phyloP scores from a whole-genome alignment of 176 grass and related monocot species.

The Triticum monococcum region DNA sequence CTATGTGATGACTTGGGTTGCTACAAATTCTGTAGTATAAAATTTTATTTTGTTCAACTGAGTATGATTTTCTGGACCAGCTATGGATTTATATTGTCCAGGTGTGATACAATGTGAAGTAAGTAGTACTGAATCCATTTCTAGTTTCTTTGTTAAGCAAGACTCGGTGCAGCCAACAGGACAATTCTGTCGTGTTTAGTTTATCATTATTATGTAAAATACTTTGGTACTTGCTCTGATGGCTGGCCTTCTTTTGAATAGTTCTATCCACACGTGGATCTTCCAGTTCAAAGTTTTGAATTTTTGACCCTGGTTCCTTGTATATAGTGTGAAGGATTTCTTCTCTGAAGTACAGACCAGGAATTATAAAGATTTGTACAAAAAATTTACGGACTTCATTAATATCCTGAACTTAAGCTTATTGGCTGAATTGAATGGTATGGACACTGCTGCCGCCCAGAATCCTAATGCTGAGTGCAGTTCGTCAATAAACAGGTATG shows the following conservation, averaged over 20 bases:
- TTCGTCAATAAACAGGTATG: constrained; percentile 52
- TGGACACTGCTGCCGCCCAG: constrained; percentile 5
- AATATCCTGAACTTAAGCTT: constrained; percentile 51
- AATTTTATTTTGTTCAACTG: not conserved
- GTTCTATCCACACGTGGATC: not conserved
- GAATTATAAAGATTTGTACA: constrained; percentile 79
- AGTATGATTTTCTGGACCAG: not conserved
- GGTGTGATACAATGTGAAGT: not conserved
- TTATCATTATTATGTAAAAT: not conserved
- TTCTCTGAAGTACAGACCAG: constrained; percentile 48
- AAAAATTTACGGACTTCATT: constrained; percentile 70
- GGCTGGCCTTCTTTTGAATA: not conserved
- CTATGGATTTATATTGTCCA: too few species aligned
- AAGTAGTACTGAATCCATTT: not conserved
- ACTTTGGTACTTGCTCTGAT: not conserved
- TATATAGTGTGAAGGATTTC: constrained; percentile 75
- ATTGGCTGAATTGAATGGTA: constrained; percentile 58
- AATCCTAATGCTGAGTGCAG: constrained; percentile 38
- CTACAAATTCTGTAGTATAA: not conserved
- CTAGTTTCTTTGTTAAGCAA: not conserved
- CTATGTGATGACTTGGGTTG: not conserved
- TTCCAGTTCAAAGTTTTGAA: not conserved
- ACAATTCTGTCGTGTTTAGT: not conserved
- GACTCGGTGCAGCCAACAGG: not conserved
- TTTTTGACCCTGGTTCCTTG: constrained; percentile 13